phyloP scores from a whole-genome alignment of 306 rosid species.

The Sesbania bispinosa region DNA sequence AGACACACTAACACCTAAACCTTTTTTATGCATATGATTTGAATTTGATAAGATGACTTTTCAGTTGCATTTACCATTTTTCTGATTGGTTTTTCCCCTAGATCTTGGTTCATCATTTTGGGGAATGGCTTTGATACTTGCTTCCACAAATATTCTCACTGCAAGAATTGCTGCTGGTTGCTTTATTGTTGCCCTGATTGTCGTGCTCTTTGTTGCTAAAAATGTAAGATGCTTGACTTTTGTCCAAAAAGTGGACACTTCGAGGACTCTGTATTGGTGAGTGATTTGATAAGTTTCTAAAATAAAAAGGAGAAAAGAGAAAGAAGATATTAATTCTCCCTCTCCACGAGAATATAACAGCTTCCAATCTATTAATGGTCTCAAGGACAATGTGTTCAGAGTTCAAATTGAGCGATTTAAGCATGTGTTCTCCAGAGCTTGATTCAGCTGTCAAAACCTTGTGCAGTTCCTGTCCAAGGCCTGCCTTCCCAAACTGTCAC shows the following conservation, averaged over 20 bases:
- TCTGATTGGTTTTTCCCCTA: conserved; percentile 35
- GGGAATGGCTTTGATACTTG: conserved; percentile 96
- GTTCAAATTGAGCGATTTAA: too few species aligned
- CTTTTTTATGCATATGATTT: background rate
- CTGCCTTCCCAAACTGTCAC: too few species aligned
- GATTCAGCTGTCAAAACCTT: too few species aligned
- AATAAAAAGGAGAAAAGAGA: background rate
- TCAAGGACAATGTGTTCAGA: too few species aligned
- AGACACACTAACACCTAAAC: background rate
- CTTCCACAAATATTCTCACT: conserved; percentile 73
- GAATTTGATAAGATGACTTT: conserved; percentile 18
- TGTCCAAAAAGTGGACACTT: conserved; percentile 78
- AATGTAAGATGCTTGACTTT: conserved; percentile 57
- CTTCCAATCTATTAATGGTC: too few species aligned
- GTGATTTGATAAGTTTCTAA: conserved; percentile 28
- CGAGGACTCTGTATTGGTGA: conserved; percentile 92
- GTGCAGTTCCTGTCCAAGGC: too few species aligned
- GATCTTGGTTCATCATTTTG: conserved; percentile 98
- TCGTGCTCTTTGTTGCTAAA: conserved; percentile 87
- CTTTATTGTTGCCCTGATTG: conserved; percentile 62
- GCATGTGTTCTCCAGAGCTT: too few species aligned
- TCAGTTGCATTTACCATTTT: conserved; percentile 24
- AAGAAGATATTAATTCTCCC: conserved; percentile 8
- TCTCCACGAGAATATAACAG: too few species aligned
- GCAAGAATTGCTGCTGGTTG: conserved; percentile 96